These are phyloP conservation scores for Aureobasidium melanogenum DNA, from an alignment of 2,329 filamentous ascomycete genomes.

Conservation along the genomic window DNA sequence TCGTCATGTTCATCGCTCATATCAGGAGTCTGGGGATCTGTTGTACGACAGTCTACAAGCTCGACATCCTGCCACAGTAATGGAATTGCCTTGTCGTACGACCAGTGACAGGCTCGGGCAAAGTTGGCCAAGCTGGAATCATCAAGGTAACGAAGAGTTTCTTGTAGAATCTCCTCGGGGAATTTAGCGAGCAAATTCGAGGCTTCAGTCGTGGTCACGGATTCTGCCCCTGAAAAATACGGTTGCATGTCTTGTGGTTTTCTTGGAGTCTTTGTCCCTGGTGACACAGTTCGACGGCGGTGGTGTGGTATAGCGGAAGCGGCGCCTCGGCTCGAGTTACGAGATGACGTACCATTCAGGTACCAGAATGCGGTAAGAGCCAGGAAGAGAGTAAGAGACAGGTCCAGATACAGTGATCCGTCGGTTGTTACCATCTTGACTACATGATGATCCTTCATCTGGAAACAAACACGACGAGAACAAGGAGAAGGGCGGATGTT, in stretches of 20 bases:
- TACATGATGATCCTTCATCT: background rate
- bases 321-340: background rate
- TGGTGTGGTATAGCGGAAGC: background rate
- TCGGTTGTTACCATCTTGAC: background rate
- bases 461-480: background rate
- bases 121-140: constrained; percentile 23
- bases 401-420: background rate
- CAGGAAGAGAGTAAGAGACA: background rate
- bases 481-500: background rate
- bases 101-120: constrained; percentile 28
- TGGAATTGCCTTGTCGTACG: constrained; percentile 28
- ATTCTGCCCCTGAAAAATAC: background rate
- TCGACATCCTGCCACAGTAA: constrained; percentile 34
- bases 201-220: background rate
- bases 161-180: constrained; percentile 34
- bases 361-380: background rate
- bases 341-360: background rate
- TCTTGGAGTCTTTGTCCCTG: background rate
- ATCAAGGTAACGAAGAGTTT: constrained; percentile 29
- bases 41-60: constrained; percentile 30
- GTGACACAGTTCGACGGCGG: background rate
- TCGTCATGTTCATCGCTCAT: constrained; percentile 30
- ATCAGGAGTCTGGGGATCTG: constrained; percentile 16
- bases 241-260: background rate
- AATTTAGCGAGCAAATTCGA: constrained; percentile 17